Evolutionary conservation across 2,329 filamentous ascomycete genomes (phyloP).

Genomic region (Pseudopyrenochaeta lycopersici): DNA sequence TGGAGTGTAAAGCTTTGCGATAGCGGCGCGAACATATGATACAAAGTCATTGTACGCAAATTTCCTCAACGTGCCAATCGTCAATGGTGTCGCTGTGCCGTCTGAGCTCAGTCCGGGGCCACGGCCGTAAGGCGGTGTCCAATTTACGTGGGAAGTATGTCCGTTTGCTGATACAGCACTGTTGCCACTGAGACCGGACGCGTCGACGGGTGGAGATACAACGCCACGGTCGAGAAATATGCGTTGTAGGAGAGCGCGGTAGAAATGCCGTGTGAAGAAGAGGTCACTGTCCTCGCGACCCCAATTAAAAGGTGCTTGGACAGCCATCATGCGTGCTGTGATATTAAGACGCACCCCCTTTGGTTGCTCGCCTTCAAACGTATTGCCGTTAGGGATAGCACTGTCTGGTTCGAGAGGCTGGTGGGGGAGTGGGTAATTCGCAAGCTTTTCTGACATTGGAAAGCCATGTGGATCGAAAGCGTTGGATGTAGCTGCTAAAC

Average conservation of each 20-base stretch:
- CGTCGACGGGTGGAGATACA: constrained; percentile 64
- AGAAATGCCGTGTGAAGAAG: constrained; percentile 95
- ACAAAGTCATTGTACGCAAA: constrained; percentile 78
- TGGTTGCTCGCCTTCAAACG: constrained; percentile 8
- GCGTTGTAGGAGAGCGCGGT: constrained; percentile 86
- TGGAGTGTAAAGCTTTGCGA: constrained; percentile 70
- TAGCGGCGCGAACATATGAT: constrained; percentile 81
- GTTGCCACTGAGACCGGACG: constrained; percentile 50
- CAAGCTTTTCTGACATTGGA: constrained; percentile 82
- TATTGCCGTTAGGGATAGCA: constrained; percentile 10
- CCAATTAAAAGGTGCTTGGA: constrained; percentile 96
- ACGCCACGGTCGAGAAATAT: constrained; percentile 89
- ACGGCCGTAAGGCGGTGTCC: constrained; percentile 57
- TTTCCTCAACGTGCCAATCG: constrained; percentile 86
- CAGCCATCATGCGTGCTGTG: constrained; percentile 97
- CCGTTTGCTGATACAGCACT: constrained; percentile 39
- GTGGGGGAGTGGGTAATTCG: constrained; percentile 53
- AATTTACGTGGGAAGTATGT: constrained; percentile 43
- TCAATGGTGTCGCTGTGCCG: constrained; percentile 76
- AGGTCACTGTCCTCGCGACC: constrained; percentile 78
- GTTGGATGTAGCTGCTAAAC: constrained; percentile 72
- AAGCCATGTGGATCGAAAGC: constrained; percentile 90
- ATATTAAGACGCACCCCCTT: constrained; percentile 86
- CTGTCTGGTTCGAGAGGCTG: constrained; percentile 9
- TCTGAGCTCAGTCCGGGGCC: constrained; percentile 52